These are phyloP conservation scores for Penicillium sp. DNA, from an alignment of 2,329 filamentous ascomycete genomes.

Conservation along the genomic window DNA sequence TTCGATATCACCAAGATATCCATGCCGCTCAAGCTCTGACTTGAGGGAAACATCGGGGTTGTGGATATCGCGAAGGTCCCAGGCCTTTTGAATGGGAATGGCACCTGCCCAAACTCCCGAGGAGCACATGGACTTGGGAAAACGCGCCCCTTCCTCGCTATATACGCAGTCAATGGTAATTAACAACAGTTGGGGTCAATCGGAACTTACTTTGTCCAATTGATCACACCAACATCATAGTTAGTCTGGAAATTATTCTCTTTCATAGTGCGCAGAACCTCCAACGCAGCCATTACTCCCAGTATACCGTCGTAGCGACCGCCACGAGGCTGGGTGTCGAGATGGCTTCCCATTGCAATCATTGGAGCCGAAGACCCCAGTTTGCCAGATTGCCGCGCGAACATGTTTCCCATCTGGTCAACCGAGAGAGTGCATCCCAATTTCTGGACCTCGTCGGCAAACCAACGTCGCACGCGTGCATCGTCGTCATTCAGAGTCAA, in stretches of 20 bases:
- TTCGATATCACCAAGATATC: conserved; percentile 64
- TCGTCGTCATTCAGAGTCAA: conserved; percentile 71
- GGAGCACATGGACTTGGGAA: conserved; percentile 72
- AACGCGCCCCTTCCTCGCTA: conserved; percentile 77
- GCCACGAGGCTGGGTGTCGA: conserved; percentile 37
- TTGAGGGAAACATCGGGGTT: conserved; percentile 61
- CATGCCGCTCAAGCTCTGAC: conserved; percentile 68
- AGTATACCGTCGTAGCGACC: conserved; percentile 73
- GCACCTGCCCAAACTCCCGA: conserved; percentile 75
- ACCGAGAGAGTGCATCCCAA: conserved; percentile 67
- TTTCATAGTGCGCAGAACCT: conserved; percentile 68
- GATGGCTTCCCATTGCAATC: conserved; percentile 53
- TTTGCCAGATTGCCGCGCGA: conserved; percentile 28
- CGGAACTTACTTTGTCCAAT: conserved; percentile 61
- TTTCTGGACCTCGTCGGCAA: conserved; percentile 61
- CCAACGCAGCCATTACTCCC: conserved; percentile 69
- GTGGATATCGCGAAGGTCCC: conserved; percentile 62
- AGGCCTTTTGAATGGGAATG: conserved; percentile 64
- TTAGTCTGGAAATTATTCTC: conserved; percentile 70
- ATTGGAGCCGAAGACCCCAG: conserved; percentile 27
- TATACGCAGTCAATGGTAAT: background rate
- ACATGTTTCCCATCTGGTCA: conserved; percentile 62
- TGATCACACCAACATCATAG: conserved; percentile 70
- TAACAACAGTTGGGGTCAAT: background rate
- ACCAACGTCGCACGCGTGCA: conserved; percentile 71